A percentile compares a stretch with the other conserved stretches of the same genome.
Conservation (phyloP, 176 grass and related monocot species). For the Zoysia pacifica region DNA sequence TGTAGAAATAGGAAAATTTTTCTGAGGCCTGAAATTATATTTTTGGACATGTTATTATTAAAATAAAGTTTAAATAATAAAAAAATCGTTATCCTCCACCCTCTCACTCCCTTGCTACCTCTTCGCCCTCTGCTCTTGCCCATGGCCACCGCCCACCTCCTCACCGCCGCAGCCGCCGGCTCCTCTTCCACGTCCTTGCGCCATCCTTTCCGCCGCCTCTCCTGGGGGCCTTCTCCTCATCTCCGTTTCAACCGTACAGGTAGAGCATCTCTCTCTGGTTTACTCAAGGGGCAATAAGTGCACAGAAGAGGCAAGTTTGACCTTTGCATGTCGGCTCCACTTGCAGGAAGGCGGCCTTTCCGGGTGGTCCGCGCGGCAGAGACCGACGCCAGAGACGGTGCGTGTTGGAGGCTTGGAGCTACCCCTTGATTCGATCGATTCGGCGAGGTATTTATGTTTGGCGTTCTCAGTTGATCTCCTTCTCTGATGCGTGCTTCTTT, state of each 20-base stretch:
- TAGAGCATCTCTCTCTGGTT: not conserved
- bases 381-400: slow-evolving; percentile 65
- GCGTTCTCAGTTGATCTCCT: not conserved
- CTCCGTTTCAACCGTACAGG: slow-evolving; percentile 45
- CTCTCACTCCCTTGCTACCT: not conserved
- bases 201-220: slow-evolving; percentile 21
- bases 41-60: too few relatives aligned
- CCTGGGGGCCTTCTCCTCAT: not conserved
- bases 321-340: slow-evolving; percentile 27
- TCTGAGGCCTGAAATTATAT: too few relatives aligned
- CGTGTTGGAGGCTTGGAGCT: not conserved
- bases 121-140: not conserved
- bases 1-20: too few relatives aligned
- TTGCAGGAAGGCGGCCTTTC: slow-evolving; percentile 47
- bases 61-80: too few relatives aligned
- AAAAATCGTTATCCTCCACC: not conserved
- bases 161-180: slow-evolving; percentile 17
- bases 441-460: not conserved
- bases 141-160: slow-evolving; percentile 53
- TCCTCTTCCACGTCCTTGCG: slow-evolving; percentile 17
- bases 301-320: not conserved
- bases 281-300: not conserved
- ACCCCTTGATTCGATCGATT: not conserved
- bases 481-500: slow-evolving; percentile 21
- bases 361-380: slow-evolving; percentile 54